Evolutionary conservation across 192 early-diverging fungal species (phyloP).

Genomic region (Podila epigama): DNA sequence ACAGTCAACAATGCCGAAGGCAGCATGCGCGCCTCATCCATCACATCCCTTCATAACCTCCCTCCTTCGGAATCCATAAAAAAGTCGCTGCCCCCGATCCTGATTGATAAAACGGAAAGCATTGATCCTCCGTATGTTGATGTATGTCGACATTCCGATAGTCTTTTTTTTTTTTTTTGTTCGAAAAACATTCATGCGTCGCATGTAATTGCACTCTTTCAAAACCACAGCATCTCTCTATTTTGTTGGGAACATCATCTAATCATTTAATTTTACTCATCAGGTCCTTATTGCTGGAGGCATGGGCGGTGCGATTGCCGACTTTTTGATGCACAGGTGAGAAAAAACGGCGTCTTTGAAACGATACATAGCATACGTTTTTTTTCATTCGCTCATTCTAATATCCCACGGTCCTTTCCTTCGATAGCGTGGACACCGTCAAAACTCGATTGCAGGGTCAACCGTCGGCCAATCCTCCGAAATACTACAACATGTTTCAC

Average conservation of each 20-base stretch:
- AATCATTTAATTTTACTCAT: background rate
- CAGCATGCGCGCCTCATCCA: background rate
- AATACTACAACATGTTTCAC: slow-evolving; percentile 67
- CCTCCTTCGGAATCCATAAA: slow-evolving; percentile 2
- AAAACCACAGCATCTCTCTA: no score
- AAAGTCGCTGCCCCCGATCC: background rate
- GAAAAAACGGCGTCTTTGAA: no score
- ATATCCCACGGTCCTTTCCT: background rate
- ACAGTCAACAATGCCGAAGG: background rate
- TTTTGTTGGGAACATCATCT: no score
- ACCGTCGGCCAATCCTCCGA: slow-evolving; percentile 48
- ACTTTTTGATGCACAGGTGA: slow-evolving; percentile 6
- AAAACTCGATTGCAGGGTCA: slow-evolving; percentile 67
- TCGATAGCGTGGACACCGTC: slow-evolving; percentile 56
- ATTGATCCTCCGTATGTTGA: slow-evolving; percentile 1
- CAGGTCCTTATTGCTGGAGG: slow-evolving; percentile 5
- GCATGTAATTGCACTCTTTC: no score
- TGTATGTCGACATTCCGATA: background rate
- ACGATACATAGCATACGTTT: no score
- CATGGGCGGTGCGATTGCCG: slow-evolving; percentile 2
- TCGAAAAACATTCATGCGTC: background rate
- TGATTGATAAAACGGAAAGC: background rate
- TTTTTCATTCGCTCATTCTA: no score
- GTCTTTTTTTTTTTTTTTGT: background rate
- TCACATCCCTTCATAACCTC: background rate